Conservation (phyloP, 805 yeast species). For the Nakazawaea anatomiae region DNA sequence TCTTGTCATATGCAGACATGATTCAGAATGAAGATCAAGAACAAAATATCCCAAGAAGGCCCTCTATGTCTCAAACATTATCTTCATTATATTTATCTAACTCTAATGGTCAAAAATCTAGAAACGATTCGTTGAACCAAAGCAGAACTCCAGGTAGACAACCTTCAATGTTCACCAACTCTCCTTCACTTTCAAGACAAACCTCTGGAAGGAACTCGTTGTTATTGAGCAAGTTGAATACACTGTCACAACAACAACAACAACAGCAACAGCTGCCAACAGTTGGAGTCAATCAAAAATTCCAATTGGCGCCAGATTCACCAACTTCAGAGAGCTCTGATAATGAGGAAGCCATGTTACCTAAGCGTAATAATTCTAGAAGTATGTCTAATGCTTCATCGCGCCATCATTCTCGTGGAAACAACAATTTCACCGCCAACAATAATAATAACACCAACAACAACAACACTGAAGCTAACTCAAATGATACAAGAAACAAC, state of each 20-base stretch:
- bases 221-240: constrained; percentile 3
- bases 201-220: constrained; percentile 3
- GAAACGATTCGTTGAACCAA: constrained; percentile 14
- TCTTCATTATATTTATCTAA: constrained; percentile 23
- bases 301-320: constrained; percentile 8
- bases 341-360: constrained; percentile 4
- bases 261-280: not conserved
- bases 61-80: constrained; percentile 41
- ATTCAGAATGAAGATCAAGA: constrained; percentile 57
- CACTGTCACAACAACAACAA: not conserved
- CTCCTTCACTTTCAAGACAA: constrained; percentile 7
- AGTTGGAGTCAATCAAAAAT: not conserved
- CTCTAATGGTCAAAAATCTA: constrained; percentile 14
- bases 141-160: constrained; percentile 7
- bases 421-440: not conserved
- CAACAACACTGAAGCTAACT: not conserved
- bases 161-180: not conserved
- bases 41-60: constrained; percentile 46
- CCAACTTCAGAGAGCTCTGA: constrained; percentile 10
- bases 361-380: not conserved
- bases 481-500: not conserved
- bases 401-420: not conserved
- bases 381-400: constrained; percentile 1
- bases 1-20: constrained; percentile 79
- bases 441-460: not conserved